Evolutionary conservation across 192 early-diverging fungal species (phyloP), one percentile per base, ranked within the genome.

Genomic region (Gaertneriomyces semiglobifer): DNA sequence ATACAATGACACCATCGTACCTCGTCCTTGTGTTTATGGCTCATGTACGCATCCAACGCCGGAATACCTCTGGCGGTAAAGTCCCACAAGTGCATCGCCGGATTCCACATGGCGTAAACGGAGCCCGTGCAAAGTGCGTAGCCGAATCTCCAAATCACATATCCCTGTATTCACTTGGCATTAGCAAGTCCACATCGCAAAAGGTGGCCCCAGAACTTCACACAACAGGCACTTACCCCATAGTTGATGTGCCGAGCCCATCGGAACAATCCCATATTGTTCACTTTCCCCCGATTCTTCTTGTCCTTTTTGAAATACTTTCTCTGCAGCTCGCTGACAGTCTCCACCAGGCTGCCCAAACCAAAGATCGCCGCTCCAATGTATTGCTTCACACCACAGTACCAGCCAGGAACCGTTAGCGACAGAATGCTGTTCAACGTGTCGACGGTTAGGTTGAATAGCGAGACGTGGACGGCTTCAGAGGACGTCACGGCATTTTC

Each of bases 51-150:
- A 12, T 70, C 68, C 48, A 70, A 33, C 39, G 56, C 50, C 39
- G 68, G 68, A 14, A 70, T 63, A 10, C 60, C 68, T 5, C 68
- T 12, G 7, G 42, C 60, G 0, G 60, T 14, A 48, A 70, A 70
- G 18, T 70, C 60, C 60, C 68, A 70, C 9, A 62, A 16, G 45
- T 70, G 68, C 43, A 70, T 7, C 2, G 53, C 7, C 11, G 68
- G 68, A 44, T 70, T 70, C 59, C 61, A 70, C 16, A 63, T 19
- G 7, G 68, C 68, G 39, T 55, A 70, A 6, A 56, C 5, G 41
- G 61, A 53, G 6, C 51, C 61, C 18, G 68, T 62, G 5, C 51
- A 38, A 1, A 62, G 18, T 7, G 68, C 68, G 33, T 63, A 63
- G 16, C 68, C 68, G 11, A 10, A 16, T 41, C 60, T 6, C 60